Conservation (phyloP, 192 early-diverging fungal genomes). For the Gaertneriomyces semiglobifer region DNA sequence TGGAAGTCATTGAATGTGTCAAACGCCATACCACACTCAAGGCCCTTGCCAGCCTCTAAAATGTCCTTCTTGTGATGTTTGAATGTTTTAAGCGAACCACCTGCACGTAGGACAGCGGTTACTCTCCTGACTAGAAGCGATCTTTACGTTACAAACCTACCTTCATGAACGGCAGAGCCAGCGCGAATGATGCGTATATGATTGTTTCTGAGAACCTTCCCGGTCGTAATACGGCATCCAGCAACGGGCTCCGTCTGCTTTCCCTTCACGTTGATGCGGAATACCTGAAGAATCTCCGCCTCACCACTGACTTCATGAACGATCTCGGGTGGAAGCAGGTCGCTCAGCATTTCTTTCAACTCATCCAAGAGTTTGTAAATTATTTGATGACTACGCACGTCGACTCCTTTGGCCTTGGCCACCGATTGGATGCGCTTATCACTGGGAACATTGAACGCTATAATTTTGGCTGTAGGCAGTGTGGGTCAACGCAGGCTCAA, state of each 20-base stretch:
- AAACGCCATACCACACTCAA: conserved; percentile 93
- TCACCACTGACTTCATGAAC: conserved; percentile 81
- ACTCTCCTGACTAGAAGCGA: too few species aligned
- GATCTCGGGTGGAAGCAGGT: conserved; percentile 73
- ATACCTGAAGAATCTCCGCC: conserved; percentile 80
- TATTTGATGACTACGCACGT: conserved; percentile 69
- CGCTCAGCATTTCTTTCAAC: conserved; percentile 71
- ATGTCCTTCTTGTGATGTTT: conserved; percentile 90
- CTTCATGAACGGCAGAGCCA: conserved; percentile 69
- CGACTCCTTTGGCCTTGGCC: conserved; percentile 63
- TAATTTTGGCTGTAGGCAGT: conserved; percentile 51
- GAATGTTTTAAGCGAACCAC: conserved; percentile 65
- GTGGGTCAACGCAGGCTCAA: background rate
- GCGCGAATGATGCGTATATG: conserved; percentile 66
- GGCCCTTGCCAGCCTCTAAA: conserved; percentile 83
- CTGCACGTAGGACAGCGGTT: too few species aligned
- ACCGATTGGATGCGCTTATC: conserved; percentile 67
- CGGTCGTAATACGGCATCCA: conserved; percentile 79
- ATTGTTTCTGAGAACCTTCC: conserved; percentile 59
- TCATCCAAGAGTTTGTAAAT: conserved; percentile 95
- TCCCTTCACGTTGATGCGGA: conserved; percentile 76
- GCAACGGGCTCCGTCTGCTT: conserved; percentile 70
- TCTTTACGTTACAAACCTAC: conserved; percentile 31
- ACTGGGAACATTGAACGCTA: conserved; percentile 86
- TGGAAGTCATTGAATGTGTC: conserved; percentile 74